Base-by-base conservation (phyloP, 1,284 basidiomycete species). In the Coniophora puteana region DNA sequence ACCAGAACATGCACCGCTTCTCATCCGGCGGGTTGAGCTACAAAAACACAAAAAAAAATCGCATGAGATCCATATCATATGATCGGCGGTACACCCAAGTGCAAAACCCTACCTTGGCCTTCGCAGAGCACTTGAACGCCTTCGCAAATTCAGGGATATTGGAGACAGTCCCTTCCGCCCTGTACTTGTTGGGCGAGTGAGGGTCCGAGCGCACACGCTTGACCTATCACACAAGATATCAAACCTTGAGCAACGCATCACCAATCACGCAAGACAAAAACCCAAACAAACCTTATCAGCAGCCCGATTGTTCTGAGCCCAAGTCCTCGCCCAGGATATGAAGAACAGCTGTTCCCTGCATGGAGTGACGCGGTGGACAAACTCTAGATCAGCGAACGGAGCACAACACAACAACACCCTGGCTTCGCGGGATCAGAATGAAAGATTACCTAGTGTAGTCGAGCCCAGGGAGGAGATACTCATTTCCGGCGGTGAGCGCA, bases 331-430 rank as follows among this genome's bases (percentile, higher is more conserved):
- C 56, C 88, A 94, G 2, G 89, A 79, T 44, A 95, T 80, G 71
- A 93, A 94, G 69, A 94, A 95, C 25, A 94, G 66, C 68, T 95
- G 92, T 36, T 94, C 92, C 43, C 86, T 89, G 45, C 10, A 29
- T 22, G 16, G 16, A 29, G 27, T 1, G 3, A 27, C 20, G 18
- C 25, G 24, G 17, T 4, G 3, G n/a, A 13, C n/a, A 1, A 31
- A 18, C 6, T 11, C 20, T 22, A 8, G 22, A 27, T 20, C 20
- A 14, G 12, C 47, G 40, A 32, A 63, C n/a, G n/a, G n/a, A n/a
- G n/a, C n/a, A n/a, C n/a, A n/a, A n/a, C n/a, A n/a, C n/a, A n/a
- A n/a, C n/a, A n/a, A n/a, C n/a, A n/a, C n/a, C n/a, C n/a, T n/a
- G n/a, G n/a, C n/a, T n/a, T n/a, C 23, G 39, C 13, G 23, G 25